phyloP scores from a whole-genome alignment of 2,329 filamentous ascomycete species.

The Tolypocladium ophioglossoides region DNA sequence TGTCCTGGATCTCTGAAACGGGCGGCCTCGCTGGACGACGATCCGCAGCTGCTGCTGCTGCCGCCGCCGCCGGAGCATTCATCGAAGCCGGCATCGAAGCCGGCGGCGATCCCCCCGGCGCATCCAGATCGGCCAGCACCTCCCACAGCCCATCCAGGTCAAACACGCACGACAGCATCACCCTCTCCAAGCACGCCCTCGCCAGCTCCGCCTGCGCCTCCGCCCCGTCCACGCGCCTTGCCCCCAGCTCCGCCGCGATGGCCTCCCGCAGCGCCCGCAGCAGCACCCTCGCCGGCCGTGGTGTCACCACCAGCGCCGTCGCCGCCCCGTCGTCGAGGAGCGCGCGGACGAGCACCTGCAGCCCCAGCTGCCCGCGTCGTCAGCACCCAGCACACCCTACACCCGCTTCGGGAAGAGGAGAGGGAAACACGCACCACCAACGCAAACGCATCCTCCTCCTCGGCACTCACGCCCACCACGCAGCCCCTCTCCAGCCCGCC shows the following conservation, averaged over 20 bases:
- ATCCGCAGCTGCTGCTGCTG: neutral
- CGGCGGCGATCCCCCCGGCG: constrained; percentile 6
- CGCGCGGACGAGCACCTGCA: constrained; percentile 35
- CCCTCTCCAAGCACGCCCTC: constrained; percentile 32
- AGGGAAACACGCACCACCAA: constrained; percentile 27
- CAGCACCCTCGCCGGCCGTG: constrained; percentile 29
- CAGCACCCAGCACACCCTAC: constrained; percentile 5
- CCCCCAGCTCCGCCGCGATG: constrained; percentile 23
- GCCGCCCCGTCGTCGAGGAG: constrained; percentile 18
- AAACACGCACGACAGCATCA: constrained; percentile 46
- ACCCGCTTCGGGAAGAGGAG: neutral
- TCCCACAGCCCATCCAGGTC: constrained; percentile 48
- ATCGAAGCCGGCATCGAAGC: neutral
- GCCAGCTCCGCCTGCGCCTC: constrained; percentile 8
- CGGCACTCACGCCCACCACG: constrained; percentile 43
- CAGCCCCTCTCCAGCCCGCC: constrained; percentile 40
- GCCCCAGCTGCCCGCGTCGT: constrained; percentile 25
- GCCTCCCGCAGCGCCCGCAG: constrained; percentile 30
- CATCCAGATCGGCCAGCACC: constrained; percentile 40
- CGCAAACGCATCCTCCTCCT: constrained; percentile 37
- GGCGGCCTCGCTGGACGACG: neutral
- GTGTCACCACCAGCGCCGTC: constrained; percentile 36
- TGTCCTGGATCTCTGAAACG: constrained; percentile 20
- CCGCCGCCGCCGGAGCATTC: neutral
- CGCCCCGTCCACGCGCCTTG: constrained; percentile 6